Evolutionary conservation across 2,329 filamentous ascomycete genomes (phyloP).

Genomic region (Stachybotrys elegans): DNA sequence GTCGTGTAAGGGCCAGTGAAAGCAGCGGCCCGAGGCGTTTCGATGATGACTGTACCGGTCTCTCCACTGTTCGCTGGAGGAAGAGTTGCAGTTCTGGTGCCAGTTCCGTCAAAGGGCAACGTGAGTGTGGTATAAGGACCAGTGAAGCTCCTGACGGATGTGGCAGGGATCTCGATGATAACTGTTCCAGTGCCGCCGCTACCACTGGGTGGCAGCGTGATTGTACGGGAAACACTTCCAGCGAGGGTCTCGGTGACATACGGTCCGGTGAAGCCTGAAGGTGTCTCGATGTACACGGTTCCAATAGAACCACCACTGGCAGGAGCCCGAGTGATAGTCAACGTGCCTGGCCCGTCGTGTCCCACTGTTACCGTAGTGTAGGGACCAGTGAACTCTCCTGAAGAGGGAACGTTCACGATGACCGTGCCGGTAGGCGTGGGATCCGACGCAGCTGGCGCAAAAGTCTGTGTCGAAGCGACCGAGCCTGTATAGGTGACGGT

Average conservation of each 20-base stretch:
- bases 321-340: background rate
- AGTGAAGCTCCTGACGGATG: background rate
- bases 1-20: background rate
- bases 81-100: background rate
- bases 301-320: background rate
- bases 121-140: conserved; percentile 2
- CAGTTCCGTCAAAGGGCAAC: background rate
- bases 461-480: background rate
- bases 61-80: background rate
- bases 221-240: too few relatives aligned
- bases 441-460: background rate
- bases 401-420: background rate
- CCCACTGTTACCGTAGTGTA: background rate
- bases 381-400: background rate
- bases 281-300: background rate
- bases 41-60: background rate
- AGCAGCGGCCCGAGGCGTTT: background rate
- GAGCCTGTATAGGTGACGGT: background rate
- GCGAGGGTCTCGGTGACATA: background rate
- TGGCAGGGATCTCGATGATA: background rate
- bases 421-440: background rate
- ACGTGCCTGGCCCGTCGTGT: background rate
- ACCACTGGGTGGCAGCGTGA: background rate
- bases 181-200: background rate
- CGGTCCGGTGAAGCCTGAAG: background rate